Conservation (phyloP, 2,329 filamentous ascomycete species). For the Herpomyces periplanetae region DNA sequence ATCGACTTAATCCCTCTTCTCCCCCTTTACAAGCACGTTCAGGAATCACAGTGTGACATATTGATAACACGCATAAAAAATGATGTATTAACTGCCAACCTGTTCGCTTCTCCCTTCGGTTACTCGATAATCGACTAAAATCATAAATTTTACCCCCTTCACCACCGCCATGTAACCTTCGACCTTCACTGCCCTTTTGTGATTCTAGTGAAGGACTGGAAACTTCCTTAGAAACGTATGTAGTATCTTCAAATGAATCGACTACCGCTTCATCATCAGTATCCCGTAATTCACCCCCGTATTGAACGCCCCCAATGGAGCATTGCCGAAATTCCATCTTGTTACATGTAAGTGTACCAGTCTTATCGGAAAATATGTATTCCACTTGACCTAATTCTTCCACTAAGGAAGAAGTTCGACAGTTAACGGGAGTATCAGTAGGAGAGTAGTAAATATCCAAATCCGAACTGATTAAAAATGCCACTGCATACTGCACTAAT, state of each 20-base stretch:
- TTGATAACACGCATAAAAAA: slow-evolving; percentile 49
- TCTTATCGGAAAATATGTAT: slow-evolving; percentile 95
- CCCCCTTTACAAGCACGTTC: too few relatives aligned
- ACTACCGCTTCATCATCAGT: slow-evolving; percentile 26
- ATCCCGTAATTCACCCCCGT: slow-evolving; percentile 63
- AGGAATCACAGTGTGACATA: slow-evolving; percentile 88
- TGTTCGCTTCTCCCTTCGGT: slow-evolving; percentile 18
- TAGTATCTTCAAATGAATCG: too few relatives aligned
- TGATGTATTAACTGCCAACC: too few relatives aligned
- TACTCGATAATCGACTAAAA: slow-evolving; percentile 31
- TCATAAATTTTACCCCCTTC: slow-evolving; percentile 50
- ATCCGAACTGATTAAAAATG: slow-evolving; percentile 87
- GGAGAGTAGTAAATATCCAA: slow-evolving; percentile 91
- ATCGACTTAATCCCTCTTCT: too few relatives aligned
- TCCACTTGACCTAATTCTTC: slow-evolving; percentile 94
- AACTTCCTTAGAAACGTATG: too few relatives aligned
- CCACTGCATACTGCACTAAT: slow-evolving; percentile 88
- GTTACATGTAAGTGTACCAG: slow-evolving; percentile 83
- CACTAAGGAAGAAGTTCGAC: slow-evolving; percentile 73
- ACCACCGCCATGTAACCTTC: too few relatives aligned
- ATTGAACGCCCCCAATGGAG: slow-evolving; percentile 68
- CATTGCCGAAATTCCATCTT: slow-evolving; percentile 96
- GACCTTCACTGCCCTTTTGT: too few relatives aligned
- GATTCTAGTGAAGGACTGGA: too few relatives aligned
- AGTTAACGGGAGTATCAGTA: slow-evolving; percentile 76